Evolutionary conservation across 2,329 filamentous ascomycete genomes (phyloP), one percentile per base, ranked within the genome.

Genomic region (Aspergillus sp.): DNA sequence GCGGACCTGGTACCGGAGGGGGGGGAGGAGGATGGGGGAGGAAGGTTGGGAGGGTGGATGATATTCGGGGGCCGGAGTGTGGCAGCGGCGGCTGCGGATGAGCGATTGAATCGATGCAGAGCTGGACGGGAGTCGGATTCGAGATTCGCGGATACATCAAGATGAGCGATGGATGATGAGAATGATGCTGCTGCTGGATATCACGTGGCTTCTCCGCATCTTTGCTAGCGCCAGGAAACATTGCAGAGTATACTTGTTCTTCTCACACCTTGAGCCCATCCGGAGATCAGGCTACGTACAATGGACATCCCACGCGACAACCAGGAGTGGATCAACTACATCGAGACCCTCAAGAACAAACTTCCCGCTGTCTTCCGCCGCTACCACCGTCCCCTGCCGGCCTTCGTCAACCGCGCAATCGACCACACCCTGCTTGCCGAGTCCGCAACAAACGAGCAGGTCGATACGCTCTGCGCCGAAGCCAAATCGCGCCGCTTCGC

Each of bases 381-480:
- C 22, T 47, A 51, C 26, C 47, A 45, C 28, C 36, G 45, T 4
- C 42, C 52, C 15, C 39, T 43, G 8, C 48, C 56, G 14, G 34
- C 50, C 5, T 28, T 39, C 11, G 45, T 63, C 19, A 47, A 57
- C 15, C 48, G 49, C 11, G 53, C 50, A 27, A 64, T 67, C 39
- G 63, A 67, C 40, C 63, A 67, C 40, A 66, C 63, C 3, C 53
- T 61, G 12, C 39, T 66, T 15, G 42, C 52, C 3, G 36, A 47
- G 8, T 68, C 72, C 31, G 59, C 57, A 8, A 70, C 64, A 16
- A 45, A 53, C 4, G 47, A 56, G 11, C 63, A 72, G 36, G 67
- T 78, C 35, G 68, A 74, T 49, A 53, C 49, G 7, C 54, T 78
- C 17, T 78, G 74, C 47, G 56, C 56, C 2, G 74, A 78, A 57